These are phyloP conservation scores for Aspergillus thermomutatus DNA, from an alignment of 2,329 filamentous ascomycete genomes.

Conservation along the genomic window DNA sequence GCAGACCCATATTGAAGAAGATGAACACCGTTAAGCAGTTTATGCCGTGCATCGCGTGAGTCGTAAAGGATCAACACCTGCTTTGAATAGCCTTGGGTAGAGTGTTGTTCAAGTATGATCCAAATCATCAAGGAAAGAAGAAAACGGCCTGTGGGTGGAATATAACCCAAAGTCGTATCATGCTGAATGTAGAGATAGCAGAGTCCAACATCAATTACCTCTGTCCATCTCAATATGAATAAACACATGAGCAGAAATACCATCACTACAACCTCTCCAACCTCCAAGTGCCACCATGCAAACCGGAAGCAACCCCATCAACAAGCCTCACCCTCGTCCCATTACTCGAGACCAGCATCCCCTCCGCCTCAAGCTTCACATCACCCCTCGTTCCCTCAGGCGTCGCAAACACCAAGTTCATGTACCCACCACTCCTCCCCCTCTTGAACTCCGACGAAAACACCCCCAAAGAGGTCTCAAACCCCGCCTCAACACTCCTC, in stretches of 20 bases:
- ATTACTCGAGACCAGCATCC: not conserved
- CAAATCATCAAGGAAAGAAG: no score
- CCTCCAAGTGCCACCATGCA: not conserved
- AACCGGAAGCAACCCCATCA: not conserved
- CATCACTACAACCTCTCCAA: not conserved
- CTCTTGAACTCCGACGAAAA: constrained; percentile 22
- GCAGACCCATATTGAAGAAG: no score
- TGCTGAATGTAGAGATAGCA: no score
- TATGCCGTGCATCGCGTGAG: no score
- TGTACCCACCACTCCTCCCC: not conserved
- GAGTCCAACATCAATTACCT: not conserved
- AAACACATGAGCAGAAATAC: not conserved
- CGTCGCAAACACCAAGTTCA: constrained; percentile 4
- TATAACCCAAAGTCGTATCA: no score
- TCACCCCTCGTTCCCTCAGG: constrained; percentile 1
- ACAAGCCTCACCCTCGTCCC: not conserved
- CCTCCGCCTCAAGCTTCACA: not conserved
- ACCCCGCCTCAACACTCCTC: constrained; percentile 36
- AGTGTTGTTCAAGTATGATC: no score
- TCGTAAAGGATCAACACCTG: no score
- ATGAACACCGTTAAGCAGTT: no score
- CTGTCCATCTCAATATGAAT: no score
- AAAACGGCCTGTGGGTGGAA: no score
- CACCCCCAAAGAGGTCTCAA: constrained; percentile 33
- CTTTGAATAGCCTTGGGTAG: no score